These are phyloP conservation scores for Crithidia thermophila DNA, from an alignment of 208 protist species.

Conservation along the genomic window DNA sequence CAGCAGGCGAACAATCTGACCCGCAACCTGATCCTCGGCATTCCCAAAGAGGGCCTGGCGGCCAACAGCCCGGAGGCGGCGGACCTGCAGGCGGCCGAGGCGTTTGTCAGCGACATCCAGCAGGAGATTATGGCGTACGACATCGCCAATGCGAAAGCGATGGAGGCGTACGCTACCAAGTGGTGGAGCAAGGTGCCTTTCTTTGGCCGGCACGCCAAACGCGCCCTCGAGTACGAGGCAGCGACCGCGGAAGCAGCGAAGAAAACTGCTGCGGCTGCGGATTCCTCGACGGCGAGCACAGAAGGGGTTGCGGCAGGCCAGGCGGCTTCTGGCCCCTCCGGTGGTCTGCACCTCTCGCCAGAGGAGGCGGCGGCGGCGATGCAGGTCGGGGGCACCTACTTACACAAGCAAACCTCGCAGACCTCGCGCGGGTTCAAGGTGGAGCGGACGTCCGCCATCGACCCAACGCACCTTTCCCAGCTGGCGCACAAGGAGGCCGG, in stretches of 20 bases:
- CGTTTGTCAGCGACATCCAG: slow-evolving; percentile 79
- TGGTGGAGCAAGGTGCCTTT: slow-evolving; percentile 66
- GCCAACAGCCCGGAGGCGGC: slow-evolving; percentile 63
- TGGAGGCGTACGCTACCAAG: slow-evolving; percentile 64
- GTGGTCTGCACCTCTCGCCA: slow-evolving; percentile 21
- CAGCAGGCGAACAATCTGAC: slow-evolving; percentile 61
- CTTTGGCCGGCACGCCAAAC: slow-evolving; percentile 53
- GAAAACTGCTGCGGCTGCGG: neutral
- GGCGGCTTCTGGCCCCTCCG: slow-evolving; percentile 1
- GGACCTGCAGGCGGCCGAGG: slow-evolving; percentile 73
- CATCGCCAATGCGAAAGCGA: slow-evolving; percentile 78
- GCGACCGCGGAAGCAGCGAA: slow-evolving; percentile 12
- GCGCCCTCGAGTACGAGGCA: slow-evolving; percentile 38
- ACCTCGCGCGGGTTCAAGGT: slow-evolving; percentile 42
- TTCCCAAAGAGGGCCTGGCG: slow-evolving; percentile 60
- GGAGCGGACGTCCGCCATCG: slow-evolving; percentile 60
- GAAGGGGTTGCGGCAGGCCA: neutral
- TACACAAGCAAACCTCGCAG: slow-evolving; percentile 38
- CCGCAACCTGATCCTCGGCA: slow-evolving; percentile 72
- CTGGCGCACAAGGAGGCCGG: slow-evolving; percentile 5
- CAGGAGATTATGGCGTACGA: slow-evolving; percentile 83
- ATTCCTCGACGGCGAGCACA: neutral
- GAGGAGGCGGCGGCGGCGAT: slow-evolving; percentile 32
- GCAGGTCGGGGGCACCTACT: slow-evolving; percentile 31
- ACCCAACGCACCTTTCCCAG: slow-evolving; percentile 13